Conservation (phyloP, 2,329 filamentous ascomycete species). For the Pyrenophora teres region DNA sequence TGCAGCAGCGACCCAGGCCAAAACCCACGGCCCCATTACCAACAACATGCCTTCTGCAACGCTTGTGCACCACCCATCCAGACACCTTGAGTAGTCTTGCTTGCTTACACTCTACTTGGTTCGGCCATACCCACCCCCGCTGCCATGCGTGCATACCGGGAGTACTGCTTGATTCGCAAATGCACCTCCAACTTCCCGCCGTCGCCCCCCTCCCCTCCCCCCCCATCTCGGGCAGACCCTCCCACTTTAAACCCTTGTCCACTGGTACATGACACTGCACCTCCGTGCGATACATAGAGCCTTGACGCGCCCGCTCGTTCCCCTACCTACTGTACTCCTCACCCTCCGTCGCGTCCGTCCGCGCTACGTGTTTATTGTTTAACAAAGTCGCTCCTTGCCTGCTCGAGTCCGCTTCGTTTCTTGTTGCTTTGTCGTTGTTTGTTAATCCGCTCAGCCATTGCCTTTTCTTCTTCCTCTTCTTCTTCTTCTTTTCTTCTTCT, state of each 20-base stretch:
- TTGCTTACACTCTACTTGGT: no score
- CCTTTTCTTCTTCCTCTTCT: conserved; percentile 11
- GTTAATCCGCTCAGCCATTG: no score
- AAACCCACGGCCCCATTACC: conserved; percentile 4
- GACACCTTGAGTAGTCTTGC: conserved; percentile 5
- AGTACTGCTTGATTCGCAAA: conserved; percentile 16
- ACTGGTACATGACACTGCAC: conserved; percentile 4
- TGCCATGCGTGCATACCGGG: conserved; percentile 5
- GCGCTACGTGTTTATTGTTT: conserved; percentile 28
- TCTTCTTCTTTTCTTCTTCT: conserved; percentile 9
- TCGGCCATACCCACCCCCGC: background rate
- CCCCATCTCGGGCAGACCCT: conserved; percentile 5
- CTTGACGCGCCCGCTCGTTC: conserved; percentile 7
- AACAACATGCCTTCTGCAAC: conserved; percentile 6
- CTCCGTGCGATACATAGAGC: conserved; percentile 12
- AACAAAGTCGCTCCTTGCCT: conserved; percentile 32
- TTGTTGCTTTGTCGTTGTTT: conserved; percentile 7
- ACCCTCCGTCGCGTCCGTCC: conserved; percentile 1
- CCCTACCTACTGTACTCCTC: conserved; percentile 2
- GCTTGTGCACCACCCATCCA: conserved; percentile 9
- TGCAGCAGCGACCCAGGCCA: conserved; percentile 10
- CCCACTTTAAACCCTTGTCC: conserved; percentile 12
- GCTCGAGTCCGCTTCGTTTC: conserved; percentile 16
- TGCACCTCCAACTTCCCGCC: conserved; percentile 7
- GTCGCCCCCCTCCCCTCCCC: conserved; percentile 1